phyloP scores from a whole-genome alignment of 768 basidiomycete species.

The Clathrus columnatus region DNA sequence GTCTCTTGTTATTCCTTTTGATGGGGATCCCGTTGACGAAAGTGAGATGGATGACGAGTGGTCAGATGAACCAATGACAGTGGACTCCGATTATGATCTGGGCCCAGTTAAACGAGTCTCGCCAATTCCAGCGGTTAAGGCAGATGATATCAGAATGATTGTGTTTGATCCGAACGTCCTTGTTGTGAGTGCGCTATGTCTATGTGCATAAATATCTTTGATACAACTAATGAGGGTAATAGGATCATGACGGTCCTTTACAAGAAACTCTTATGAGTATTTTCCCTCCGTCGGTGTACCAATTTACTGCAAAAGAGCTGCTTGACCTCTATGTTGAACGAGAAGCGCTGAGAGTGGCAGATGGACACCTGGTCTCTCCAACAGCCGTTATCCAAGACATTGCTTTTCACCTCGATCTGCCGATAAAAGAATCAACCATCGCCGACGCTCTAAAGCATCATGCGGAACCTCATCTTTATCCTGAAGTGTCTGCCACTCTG shows the following conservation, averaged over 20 bases:
- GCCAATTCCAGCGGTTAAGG: neutral
- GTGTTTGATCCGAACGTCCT: neutral
- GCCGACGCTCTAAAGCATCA: no score
- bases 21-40: neutral
- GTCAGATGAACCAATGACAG: no score
- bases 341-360: neutral
- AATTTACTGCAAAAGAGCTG: neutral
- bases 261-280: neutral
- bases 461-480: no score
- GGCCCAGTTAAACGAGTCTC: no score
- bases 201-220: neutral
- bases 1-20: neutral
- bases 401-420: neutral
- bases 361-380: neutral
- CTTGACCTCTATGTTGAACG: neutral
- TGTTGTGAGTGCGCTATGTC: neutral
- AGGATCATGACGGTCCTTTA: neutral
- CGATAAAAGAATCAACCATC: neutral
- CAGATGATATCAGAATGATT: neutral
- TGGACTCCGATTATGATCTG: no score
- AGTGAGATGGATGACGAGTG: neutral
- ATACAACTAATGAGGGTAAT: neutral
- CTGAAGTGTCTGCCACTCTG: no score
- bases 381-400: neutral
- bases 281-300: neutral